Evolutionary conservation across 768 basidiomycete genomes (phyloP).

Genomic region (Chlorophyllum brunneum): DNA sequence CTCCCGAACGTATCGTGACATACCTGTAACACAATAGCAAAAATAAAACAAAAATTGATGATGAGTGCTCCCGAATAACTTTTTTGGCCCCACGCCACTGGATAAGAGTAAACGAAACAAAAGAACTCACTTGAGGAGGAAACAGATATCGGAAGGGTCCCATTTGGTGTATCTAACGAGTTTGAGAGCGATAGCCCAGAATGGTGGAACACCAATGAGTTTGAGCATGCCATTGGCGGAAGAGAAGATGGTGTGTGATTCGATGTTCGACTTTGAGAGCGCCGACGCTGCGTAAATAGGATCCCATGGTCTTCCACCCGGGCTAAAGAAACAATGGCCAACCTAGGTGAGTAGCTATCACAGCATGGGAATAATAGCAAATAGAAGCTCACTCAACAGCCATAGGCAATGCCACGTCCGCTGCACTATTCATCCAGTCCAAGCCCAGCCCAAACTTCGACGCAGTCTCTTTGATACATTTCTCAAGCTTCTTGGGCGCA

Average conservation of each 20-base stretch:
- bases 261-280: constrained; percentile 47
- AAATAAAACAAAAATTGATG: background rate
- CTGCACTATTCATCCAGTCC: constrained; percentile 79
- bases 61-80: background rate
- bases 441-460: constrained; percentile 42
- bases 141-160: constrained; percentile 63
- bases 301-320: constrained; percentile 39
- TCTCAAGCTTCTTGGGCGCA: constrained; percentile 49
- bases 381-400: constrained; percentile 51
- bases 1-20: constrained; percentile 47
- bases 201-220: constrained; percentile 60
- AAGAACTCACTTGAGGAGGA: constrained; percentile 54
- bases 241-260: constrained; percentile 52
- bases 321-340: constrained; percentile 17
- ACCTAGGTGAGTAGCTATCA: too few species aligned
- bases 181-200: constrained; percentile 72
- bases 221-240: constrained; percentile 47
- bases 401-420: constrained; percentile 69
- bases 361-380: too few species aligned
- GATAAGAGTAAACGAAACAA: background rate
- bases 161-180: constrained; percentile 61
- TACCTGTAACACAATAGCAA: constrained; percentile 36
- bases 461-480: constrained; percentile 57
- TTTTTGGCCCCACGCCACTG: too few species aligned
- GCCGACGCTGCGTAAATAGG: constrained; percentile 55